Percentiles rank a stretch among this genome's conserved stretches.
Evolutionary conservation across 2,329 filamentous ascomycete species (phyloP).

Genomic region (Microdochium bolleyi): DNA sequence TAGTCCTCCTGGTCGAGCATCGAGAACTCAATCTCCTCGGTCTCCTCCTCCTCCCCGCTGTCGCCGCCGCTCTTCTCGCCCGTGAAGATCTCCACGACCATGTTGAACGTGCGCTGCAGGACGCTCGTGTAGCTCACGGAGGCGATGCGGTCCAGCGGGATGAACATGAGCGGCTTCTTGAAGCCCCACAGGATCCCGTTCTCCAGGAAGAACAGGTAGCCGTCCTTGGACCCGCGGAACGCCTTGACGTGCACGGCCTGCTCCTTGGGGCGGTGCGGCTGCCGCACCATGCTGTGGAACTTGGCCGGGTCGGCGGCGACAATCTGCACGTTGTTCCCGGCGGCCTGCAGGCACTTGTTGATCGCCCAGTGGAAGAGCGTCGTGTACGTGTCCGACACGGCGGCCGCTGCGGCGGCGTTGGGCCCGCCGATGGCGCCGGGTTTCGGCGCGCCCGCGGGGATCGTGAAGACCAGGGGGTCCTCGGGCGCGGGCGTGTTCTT

Average conservation of each 20-base stretch:
- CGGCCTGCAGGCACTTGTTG: constrained; percentile 39
- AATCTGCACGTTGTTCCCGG: constrained; percentile 39
- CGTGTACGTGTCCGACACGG: constrained; percentile 51
- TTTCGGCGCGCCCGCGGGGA: constrained; percentile 52
- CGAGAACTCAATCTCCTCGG: constrained; percentile 57
- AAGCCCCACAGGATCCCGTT: constrained; percentile 63
- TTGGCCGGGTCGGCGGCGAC: constrained; percentile 43
- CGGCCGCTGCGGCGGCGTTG: constrained; percentile 37
- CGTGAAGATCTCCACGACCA: constrained; percentile 52
- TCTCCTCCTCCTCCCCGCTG: constrained; percentile 37
- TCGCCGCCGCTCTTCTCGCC: constrained; percentile 16
- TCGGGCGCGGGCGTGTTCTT: constrained; percentile 30
- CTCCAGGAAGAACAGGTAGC: constrained; percentile 58
- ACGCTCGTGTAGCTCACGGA: constrained; percentile 62
- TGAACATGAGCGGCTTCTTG: constrained; percentile 60
- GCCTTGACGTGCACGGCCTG: constrained; percentile 58
- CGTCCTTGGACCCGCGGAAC: constrained; percentile 61
- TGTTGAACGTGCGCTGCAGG: constrained; percentile 61
- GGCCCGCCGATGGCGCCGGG: constrained; percentile 46
- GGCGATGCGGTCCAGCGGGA: constrained; percentile 51
- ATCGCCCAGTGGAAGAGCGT: constrained; percentile 55
- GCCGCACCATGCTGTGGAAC: constrained; percentile 48
- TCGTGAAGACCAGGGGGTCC: constrained; percentile 58
- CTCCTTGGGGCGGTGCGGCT: constrained; percentile 51
- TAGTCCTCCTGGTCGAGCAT: constrained; percentile 67